A percentile compares a stretch with the other conserved stretches of the same genome.
These are phyloP conservation scores for Candida ovalis DNA, from an alignment of 805 yeast genomes.

Conservation along the genomic window DNA sequence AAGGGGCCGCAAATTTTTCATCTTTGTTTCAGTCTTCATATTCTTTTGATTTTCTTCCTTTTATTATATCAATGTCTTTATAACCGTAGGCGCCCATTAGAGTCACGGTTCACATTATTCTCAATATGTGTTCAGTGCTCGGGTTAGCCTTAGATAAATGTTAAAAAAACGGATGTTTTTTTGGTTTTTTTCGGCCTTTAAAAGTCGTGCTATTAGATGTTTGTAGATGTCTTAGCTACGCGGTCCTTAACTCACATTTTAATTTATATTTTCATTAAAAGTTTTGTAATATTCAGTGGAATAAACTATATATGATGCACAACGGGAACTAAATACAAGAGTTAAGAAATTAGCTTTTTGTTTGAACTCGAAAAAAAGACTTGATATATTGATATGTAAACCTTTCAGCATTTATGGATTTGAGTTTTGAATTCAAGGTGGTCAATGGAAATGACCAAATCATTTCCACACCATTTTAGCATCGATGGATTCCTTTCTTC, in stretches of 20 bases:
- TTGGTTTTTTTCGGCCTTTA: constrained; percentile 47
- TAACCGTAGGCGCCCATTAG: constrained; percentile 76
- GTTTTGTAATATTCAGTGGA: neutral
- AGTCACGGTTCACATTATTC: constrained; percentile 56
- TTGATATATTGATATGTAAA: neutral
- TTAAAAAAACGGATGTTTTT: constrained; percentile 17
- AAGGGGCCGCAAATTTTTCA: constrained; percentile 30
- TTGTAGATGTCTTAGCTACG: constrained; percentile 47
- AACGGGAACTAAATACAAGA: neutral
- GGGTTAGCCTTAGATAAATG: constrained; percentile 83
- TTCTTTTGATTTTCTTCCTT: constrained; percentile 3
- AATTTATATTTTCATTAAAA: neutral
- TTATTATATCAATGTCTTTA: constrained; percentile 24
- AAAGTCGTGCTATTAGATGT: constrained; percentile 48
- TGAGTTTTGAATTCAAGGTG: neutral
- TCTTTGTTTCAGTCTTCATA: constrained; percentile 28
- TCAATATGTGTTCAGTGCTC: constrained; percentile 72
- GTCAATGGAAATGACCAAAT: too few relatives aligned
- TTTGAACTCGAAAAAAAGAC: neutral
- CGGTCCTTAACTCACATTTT: constrained; percentile 71
- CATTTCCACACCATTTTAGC: constrained; percentile 39
- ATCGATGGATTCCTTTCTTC: constrained; percentile 53
- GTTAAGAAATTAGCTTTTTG: neutral
- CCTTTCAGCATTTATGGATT: neutral
- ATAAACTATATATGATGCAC: neutral